Conservation (phyloP, 164 flowering plant genomes). For the Aristolochia californica region DNA sequence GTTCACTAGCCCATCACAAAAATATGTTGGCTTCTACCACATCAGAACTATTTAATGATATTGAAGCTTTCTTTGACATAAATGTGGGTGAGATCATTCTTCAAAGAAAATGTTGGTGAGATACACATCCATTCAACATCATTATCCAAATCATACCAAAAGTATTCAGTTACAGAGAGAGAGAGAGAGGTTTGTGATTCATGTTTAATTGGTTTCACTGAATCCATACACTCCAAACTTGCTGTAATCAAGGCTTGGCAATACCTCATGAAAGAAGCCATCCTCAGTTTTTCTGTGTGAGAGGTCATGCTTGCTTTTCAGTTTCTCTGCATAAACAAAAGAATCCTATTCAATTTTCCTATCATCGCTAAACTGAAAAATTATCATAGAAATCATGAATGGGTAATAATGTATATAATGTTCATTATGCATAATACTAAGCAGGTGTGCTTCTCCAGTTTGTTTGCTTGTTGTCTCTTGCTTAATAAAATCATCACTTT, state of each 20-base stretch:
- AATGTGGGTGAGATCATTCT: too few relatives aligned
- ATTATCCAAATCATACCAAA: neutral
- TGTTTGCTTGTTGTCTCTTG: too few relatives aligned
- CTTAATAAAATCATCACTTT: too few relatives aligned
- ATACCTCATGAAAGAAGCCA: conserved; percentile 67
- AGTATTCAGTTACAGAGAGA: neutral
- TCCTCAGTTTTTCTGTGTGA: conserved; percentile 27
- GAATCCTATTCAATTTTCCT: neutral
- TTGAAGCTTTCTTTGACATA: too few relatives aligned
- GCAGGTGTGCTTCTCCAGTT: too few relatives aligned
- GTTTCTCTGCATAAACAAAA: conserved; percentile 39
- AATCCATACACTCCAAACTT: neutral
- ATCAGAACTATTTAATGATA: too few relatives aligned
- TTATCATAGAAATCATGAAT: neutral
- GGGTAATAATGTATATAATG: too few relatives aligned
- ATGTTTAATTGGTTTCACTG: neutral
- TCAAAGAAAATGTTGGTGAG: too few relatives aligned
- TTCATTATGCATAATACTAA: too few relatives aligned
- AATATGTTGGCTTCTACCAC: too few relatives aligned
- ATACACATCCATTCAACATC: neutral
- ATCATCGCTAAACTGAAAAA: neutral
- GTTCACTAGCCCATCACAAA: too few relatives aligned
- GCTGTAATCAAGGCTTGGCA: neutral
- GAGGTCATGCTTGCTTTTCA: conserved; percentile 24
- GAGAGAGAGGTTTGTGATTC: neutral